A percentile compares a stretch with the other conserved stretches of the same genome.
These are phyloP conservation scores for Exophiala sp. DNA, from an alignment of 2,329 filamentous ascomycete genomes.

Conservation along the genomic window DNA sequence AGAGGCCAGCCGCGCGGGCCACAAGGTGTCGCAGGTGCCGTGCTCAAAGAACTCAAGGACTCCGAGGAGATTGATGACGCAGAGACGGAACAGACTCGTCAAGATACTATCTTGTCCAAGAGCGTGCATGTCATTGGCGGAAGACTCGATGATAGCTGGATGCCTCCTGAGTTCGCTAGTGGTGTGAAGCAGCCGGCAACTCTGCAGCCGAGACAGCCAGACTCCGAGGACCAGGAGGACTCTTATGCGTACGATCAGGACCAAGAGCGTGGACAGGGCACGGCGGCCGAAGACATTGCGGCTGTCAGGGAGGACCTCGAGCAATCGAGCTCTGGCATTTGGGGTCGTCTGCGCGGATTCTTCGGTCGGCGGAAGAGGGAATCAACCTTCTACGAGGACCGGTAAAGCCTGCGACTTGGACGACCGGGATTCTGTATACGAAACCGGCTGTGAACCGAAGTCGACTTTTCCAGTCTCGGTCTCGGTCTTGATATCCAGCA, in stretches of 20 bases:
- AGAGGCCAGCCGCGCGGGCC: background rate
- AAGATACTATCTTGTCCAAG: slow-evolving; percentile 3
- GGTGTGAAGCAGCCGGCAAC: slow-evolving; percentile 1
- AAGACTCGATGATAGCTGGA: slow-evolving; percentile 16
- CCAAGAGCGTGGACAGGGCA: background rate
- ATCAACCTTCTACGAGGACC: no score
- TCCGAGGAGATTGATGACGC: background rate
- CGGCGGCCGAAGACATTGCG: background rate
- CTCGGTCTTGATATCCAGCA: no score
- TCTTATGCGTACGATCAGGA: background rate
- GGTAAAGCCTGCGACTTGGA: no score
- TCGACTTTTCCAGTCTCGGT: no score
- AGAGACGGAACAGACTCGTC: background rate
- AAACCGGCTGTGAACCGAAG: no score
- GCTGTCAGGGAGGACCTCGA: slow-evolving; percentile 1
- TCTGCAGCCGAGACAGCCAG: background rate
- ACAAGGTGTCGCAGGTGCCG: no score
- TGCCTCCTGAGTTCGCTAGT: slow-evolving; percentile 6
- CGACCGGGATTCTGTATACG: no score
- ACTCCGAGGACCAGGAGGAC: slow-evolving; percentile 1
- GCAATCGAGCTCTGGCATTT: slow-evolving; percentile 6
- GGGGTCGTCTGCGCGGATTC: slow-evolving; percentile 8
- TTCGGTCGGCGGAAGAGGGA: slow-evolving; percentile 5
- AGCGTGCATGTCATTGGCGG: slow-evolving; percentile 20
- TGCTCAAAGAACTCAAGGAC: background rate